Conservation (phyloP, 2,329 filamentous ascomycete species). For the Fusarium metavorans region DNA sequence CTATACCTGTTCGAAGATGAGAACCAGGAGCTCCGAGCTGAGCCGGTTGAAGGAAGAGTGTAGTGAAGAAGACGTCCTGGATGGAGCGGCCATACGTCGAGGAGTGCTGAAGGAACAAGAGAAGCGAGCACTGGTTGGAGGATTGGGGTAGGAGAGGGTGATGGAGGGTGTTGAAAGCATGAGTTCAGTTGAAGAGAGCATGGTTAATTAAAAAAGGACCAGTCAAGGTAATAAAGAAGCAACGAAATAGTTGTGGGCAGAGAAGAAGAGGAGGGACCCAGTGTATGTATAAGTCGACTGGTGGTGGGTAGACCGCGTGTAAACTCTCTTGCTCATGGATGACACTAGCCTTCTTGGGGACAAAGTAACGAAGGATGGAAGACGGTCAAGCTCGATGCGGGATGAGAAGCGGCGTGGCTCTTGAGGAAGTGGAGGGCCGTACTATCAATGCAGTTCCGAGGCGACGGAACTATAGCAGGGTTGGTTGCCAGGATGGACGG, state of each 20-base stretch:
- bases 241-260: conserved; percentile 3
- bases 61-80: conserved; percentile 10
- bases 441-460: conserved; percentile 33
- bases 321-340: conserved; percentile 35
- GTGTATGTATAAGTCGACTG: conserved; percentile 37
- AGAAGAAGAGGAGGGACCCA: conserved; percentile 12
- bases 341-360: conserved; percentile 46
- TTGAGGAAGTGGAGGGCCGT: conserved; percentile 32
- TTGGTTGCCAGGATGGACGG: conserved; percentile 29
- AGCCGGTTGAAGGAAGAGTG: conserved; percentile 47
- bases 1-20: conserved; percentile 57
- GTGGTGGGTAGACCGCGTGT: conserved; percentile 7
- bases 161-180: conserved; percentile 33
- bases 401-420: conserved; percentile 33
- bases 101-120: conserved; percentile 18
- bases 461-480: conserved; percentile 40
- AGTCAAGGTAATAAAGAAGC: conserved; percentile 9
- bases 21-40: conserved; percentile 57
- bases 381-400: conserved; percentile 36
- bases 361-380: conserved; percentile 47
- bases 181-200: conserved; percentile 42
- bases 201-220: conserved; percentile 20
- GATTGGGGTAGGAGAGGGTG: conserved; percentile 31
- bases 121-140: conserved; percentile 19
- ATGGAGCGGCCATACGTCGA: conserved; percentile 39